phyloP scores from a whole-genome alignment of 371 early-diverging fungal species.

The Apophysomyces variabilis region DNA sequence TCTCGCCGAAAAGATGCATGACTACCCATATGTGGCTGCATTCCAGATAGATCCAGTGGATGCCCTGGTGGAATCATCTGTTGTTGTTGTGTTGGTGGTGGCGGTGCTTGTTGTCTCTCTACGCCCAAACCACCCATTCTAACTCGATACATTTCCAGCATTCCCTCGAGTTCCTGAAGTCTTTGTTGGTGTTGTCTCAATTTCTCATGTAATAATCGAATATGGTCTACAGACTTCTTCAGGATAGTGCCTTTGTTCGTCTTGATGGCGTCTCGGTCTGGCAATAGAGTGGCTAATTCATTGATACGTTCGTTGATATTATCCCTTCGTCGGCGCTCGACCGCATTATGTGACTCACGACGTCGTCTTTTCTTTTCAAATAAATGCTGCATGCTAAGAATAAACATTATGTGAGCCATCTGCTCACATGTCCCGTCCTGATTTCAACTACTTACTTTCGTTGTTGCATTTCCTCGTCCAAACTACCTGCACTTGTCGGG shows the following conservation, averaged over 20 bases:
- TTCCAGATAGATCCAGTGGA: conserved; percentile 32
- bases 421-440: conserved; percentile 4
- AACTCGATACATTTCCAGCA: conserved; percentile 37
- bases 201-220: conserved; percentile 67
- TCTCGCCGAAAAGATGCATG: conserved; percentile 35
- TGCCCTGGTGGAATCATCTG: conserved; percentile 39
- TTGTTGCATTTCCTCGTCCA: conserved; percentile 44
- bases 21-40: conserved; percentile 23
- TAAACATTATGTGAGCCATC: neutral
- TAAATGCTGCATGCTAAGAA: conserved; percentile 43
- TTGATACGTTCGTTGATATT: conserved; percentile 95
- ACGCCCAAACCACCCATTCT: conserved; percentile 18
- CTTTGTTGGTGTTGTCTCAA: conserved; percentile 61
- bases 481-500: conserved; percentile 32
- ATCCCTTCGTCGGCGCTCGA: conserved; percentile 92
- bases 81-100: conserved; percentile 20
- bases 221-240: conserved; percentile 88
- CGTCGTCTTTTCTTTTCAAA: conserved; percentile 48
- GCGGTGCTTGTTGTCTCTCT: conserved; percentile 13
- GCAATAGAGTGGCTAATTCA: conserved; percentile 42
- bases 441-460: conserved; percentile 36
- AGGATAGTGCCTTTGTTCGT: conserved; percentile 84
- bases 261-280: conserved; percentile 64
- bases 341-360: conserved; percentile 54
- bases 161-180: conserved; percentile 71